Conservation (phyloP, 2,329 filamentous ascomycete genomes). For the Fusarium kyushuense region DNA sequence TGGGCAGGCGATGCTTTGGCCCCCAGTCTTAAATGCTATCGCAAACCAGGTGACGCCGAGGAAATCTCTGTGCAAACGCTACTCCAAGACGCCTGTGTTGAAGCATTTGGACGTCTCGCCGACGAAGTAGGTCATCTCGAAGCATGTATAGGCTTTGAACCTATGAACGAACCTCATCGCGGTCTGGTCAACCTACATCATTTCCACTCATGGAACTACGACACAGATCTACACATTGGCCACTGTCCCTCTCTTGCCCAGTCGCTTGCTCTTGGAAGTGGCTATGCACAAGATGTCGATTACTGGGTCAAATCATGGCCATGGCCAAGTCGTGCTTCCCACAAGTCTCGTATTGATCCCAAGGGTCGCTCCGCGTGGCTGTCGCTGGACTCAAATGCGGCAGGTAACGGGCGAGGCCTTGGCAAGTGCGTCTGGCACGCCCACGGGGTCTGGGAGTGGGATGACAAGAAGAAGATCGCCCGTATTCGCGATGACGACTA, state of each 20-base stretch:
- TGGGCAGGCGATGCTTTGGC: constrained; percentile 50
- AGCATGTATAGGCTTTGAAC: constrained; percentile 56
- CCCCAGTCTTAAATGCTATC: constrained; percentile 45
- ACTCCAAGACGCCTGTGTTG: constrained; percentile 51
- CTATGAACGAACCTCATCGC: constrained; percentile 58
- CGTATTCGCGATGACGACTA: constrained; percentile 50
- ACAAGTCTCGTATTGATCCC: constrained; percentile 53
- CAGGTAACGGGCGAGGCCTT: constrained; percentile 43
- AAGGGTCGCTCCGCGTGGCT: constrained; percentile 55
- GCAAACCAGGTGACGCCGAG: constrained; percentile 29
- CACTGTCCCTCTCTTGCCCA: constrained; percentile 55
- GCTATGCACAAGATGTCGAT: constrained; percentile 53
- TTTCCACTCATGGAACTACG: constrained; percentile 57
- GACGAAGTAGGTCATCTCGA: constrained; percentile 51
- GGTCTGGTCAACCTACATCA: constrained; percentile 56
- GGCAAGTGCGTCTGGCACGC: constrained; percentile 56
- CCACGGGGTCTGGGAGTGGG: constrained; percentile 56
- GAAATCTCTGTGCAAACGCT: constrained; percentile 48
- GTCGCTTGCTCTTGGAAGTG: constrained; percentile 56
- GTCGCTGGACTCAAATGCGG: constrained; percentile 27
- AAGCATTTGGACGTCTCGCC: constrained; percentile 53
- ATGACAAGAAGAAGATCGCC: constrained; percentile 48
- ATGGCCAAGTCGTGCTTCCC: constrained; percentile 54
- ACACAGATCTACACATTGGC: constrained; percentile 58
- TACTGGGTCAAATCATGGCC: constrained; percentile 59